Percentiles rank a stretch among this genome's conserved stretches.
These are phyloP conservation scores for Zygoascus sp. DNA, from an alignment of 1,139 yeast genomes.

Conservation along the genomic window DNA sequence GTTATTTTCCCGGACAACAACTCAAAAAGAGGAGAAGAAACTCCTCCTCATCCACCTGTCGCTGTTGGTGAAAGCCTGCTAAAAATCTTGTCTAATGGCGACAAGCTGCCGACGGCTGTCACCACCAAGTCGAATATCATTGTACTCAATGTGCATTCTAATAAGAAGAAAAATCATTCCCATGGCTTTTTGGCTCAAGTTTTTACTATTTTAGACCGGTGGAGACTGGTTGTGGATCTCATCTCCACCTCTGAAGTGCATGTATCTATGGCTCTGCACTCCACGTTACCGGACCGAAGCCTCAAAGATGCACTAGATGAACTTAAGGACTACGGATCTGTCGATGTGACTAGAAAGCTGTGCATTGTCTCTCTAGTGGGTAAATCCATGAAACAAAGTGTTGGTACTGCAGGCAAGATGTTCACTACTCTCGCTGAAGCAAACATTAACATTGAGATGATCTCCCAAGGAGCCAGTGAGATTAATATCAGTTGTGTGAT, in stretches of 20 bases:
- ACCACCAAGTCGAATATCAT: slow-evolving; percentile 91
- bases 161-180: slow-evolving; percentile 74
- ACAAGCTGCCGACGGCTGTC: slow-evolving; percentile 91
- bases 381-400: slow-evolving; percentile 91
- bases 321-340: slow-evolving; percentile 74
- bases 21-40: slow-evolving; percentile 77
- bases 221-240: slow-evolving; percentile 84
- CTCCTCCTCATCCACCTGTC: slow-evolving; percentile 95
- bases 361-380: slow-evolving; percentile 93
- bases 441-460: slow-evolving; percentile 92
- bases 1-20: slow-evolving; percentile 91
- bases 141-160: slow-evolving; percentile 88
- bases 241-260: slow-evolving; percentile 97
- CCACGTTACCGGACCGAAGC: slow-evolving; percentile 58
- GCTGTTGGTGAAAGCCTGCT: slow-evolving; percentile 46
- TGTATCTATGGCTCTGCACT: slow-evolving; percentile 94
- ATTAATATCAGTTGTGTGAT: slow-evolving; percentile 95
- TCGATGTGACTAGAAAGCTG: slow-evolving; percentile 82
- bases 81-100: slow-evolving; percentile 26
- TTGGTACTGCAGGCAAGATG: slow-evolving; percentile 97
- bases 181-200: slow-evolving; percentile 94
- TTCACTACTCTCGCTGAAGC: slow-evolving; percentile 92
- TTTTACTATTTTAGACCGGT: slow-evolving; percentile 79
- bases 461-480: slow-evolving; percentile 96
- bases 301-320: slow-evolving; percentile 65